phyloP scores from a whole-genome alignment of 345 rosid species.

The Diplotaxis tenuifolia region DNA sequence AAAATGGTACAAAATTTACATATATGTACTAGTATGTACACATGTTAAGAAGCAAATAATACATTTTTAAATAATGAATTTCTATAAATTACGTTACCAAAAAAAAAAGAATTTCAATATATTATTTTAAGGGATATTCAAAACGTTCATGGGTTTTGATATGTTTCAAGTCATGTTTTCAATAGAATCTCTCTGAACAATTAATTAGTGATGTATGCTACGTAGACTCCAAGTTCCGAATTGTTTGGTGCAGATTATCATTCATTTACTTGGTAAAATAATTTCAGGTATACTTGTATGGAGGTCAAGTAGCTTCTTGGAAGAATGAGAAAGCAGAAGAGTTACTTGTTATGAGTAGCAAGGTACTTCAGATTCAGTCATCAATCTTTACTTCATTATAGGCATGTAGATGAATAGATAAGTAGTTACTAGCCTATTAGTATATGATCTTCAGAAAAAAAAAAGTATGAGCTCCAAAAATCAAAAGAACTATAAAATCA shows the following conservation, averaged over 20 bases:
- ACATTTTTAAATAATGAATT: background rate
- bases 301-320: slow-evolving; percentile 88
- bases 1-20: background rate
- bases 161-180: background rate
- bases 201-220: background rate
- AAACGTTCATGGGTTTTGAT: background rate
- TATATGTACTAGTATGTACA: background rate
- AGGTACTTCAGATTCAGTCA: slow-evolving; percentile 44
- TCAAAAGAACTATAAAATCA: background rate
- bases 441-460: no score
- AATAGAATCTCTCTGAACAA: background rate
- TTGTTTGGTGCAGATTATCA: background rate
- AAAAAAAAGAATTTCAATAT: background rate
- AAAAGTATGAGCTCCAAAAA: slow-evolving; percentile 16
- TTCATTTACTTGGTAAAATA: slow-evolving; percentile 4
- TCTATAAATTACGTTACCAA: no score
- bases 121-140: background rate
- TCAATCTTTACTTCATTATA: background rate
- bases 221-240: background rate
- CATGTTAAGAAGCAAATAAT: background rate
- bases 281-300: slow-evolving; percentile 69
- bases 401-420: background rate
- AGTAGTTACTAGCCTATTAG: background rate
- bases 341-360: slow-evolving; percentile 75
- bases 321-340: slow-evolving; percentile 76